phyloP scores from a whole-genome alignment of 2,329 filamentous ascomycete species.

The Fusarium setosum region DNA sequence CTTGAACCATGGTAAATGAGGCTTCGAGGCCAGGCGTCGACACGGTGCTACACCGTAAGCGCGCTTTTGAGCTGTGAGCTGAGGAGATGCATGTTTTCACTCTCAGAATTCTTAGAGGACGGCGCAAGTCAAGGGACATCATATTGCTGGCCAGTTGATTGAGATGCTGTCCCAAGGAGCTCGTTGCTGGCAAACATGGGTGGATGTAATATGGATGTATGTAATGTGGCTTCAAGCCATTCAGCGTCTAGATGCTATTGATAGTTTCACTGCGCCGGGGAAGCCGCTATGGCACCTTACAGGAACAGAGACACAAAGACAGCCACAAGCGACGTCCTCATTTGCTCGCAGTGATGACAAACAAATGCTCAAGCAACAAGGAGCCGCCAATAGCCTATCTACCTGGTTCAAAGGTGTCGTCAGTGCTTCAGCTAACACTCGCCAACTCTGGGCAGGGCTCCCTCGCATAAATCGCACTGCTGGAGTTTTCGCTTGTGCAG shows the following conservation, averaged over 20 bases:
- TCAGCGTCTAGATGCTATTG: background rate
- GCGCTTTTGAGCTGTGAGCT: background rate
- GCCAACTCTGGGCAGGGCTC: too few species aligned
- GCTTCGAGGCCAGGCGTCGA: conserved; percentile 5
- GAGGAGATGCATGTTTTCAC: background rate
- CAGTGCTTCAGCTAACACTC: too few species aligned
- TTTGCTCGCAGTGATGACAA: background rate
- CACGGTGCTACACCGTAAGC: background rate
- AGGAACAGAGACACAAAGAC: background rate
- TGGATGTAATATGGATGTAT: too few species aligned
- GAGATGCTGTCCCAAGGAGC: background rate
- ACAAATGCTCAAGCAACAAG: background rate
- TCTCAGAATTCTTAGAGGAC: background rate
- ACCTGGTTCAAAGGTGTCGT: too few species aligned
- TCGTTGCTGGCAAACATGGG: background rate
- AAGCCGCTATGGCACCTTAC: background rate
- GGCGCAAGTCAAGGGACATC: background rate
- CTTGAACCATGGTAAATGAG: background rate
- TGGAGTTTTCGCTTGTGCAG: too few species aligned
- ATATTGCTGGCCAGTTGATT: background rate
- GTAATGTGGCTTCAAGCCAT: background rate
- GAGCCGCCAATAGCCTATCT: too few species aligned
- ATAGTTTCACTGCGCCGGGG: conserved; percentile 11
- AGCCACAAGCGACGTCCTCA: background rate
- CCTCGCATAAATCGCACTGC: too few species aligned